Conservation (phyloP, 2,329 filamentous ascomycete genomes). For the Hypoxylon sp. region DNA sequence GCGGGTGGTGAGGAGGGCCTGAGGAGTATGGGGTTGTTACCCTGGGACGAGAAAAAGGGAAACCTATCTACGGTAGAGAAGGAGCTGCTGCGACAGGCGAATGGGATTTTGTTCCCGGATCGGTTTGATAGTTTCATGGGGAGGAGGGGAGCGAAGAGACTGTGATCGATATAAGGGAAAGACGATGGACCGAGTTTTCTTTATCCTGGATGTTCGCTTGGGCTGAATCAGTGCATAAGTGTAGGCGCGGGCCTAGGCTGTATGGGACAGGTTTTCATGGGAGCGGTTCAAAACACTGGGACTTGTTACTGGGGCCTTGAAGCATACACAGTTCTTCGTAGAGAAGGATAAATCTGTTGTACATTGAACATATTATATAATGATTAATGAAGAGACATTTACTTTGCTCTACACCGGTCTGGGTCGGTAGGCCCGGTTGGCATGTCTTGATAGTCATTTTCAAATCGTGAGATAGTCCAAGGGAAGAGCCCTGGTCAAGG, state of each 20-base stretch:
- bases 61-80: slow-evolving; percentile 29
- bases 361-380: neutral
- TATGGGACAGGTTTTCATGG: neutral
- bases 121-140: slow-evolving; percentile 42
- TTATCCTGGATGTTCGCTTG: too few species aligned
- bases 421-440: neutral
- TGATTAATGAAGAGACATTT: neutral
- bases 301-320: neutral
- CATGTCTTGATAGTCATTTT: neutral
- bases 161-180: too few species aligned
- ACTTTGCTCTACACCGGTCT: neutral
- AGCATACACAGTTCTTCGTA: neutral
- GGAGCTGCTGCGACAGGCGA: slow-evolving; percentile 48
- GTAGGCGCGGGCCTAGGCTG: neutral
- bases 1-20: slow-evolving; percentile 57
- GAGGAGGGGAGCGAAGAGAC: slow-evolving; percentile 14
- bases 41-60: slow-evolving; percentile 48
- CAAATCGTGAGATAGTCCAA: neutral
- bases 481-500: too few species aligned
- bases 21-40: slow-evolving; percentile 63
- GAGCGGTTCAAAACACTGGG: neutral
- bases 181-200: too few species aligned
- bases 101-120: slow-evolving; percentile 52
- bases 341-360: neutral
- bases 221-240: too few species aligned